Base-by-base conservation (phyloP, 495 filamentous ascomycete genomes). In the Xylaria acuta region DNA sequence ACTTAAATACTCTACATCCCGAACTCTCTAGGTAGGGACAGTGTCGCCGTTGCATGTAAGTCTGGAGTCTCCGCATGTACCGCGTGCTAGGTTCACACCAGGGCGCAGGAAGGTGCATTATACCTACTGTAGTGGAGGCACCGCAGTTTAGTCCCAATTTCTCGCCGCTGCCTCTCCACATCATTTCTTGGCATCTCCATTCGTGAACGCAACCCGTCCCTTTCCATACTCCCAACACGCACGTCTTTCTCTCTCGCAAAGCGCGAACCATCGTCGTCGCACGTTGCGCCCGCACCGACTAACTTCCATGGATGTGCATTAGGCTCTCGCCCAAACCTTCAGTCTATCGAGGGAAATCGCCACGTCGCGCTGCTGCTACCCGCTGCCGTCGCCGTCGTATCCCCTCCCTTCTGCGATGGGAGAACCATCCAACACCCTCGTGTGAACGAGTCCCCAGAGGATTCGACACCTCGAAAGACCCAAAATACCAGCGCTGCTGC, bases 371-470 rank as follows among this genome's bases (percentile, higher is more conserved):
- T 47, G 47, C 58, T 45, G 41, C 47, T 34, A 27, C 25, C 43
- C 20, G n/a, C 49, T 67, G 30, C 43, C 45, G 32, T 27, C 60
- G 5, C 30, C 65, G 20, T 67, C 27, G 4, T 53, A 34, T 59
- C 34, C 38, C 14, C 59, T 22, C 58, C 16, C 59, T 34, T 45
- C 45, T 47, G 69, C 43, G 12, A 71, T 71, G 69, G 45, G 69
- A 64, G 34, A 27, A 49, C 59, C 59, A 36, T 43, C 32, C 32
- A 16, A 43, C 36, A 38, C 16, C 69, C 69, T 64, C 69, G 60
- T 64, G 47, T 64, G 34, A 59, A 22, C 68, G 68, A 64, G 68
- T 27, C 51, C 45, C 58, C 32, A 64, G 69, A 64, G 69, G 18
- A 36, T 64, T 16, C 12, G 49, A 56, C 22, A 34, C 56, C 45